A percentile compares a stretch with the other conserved stretches of the same genome.
These are phyloP conservation scores for Pseudotsuga menziesii DNA, from an alignment of 75 land plant species.

Conservation along the genomic window DNA sequence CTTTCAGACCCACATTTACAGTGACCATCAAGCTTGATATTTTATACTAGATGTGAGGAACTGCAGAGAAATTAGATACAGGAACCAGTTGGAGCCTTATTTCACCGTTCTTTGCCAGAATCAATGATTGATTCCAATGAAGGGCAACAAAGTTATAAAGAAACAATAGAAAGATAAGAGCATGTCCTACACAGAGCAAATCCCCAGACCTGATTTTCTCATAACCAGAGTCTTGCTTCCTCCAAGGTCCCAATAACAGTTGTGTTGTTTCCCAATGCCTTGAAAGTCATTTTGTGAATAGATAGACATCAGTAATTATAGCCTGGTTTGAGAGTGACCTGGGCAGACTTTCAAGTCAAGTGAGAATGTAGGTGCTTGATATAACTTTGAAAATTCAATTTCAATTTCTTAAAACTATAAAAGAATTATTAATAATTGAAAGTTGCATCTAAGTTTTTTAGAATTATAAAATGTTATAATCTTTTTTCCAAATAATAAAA, in stretches of 20 bases:
- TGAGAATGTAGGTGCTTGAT: no score
- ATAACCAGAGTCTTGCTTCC: neutral
- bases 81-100: neutral
- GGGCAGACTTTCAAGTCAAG: no score
- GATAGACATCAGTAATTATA: no score
- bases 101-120: neutral
- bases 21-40: neutral
- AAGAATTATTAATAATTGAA: no score
- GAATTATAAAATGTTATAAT: no score
- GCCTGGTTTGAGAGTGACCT: no score
- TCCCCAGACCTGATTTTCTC: neutral
- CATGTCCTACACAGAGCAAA: neutral
- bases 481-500: no score
- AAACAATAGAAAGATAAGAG: neutral
- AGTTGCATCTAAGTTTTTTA: no score
- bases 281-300: no score
- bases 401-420: no score
- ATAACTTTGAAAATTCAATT: no score
- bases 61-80: neutral
- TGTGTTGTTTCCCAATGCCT: no score
- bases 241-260: neutral
- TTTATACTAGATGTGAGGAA: neutral
- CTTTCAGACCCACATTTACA: conserved; percentile 4
- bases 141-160: neutral
- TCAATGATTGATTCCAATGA: neutral